Evolutionary conservation across 495 filamentous ascomycete genomes (phyloP).

Genomic region (Lasiosphaeria ovina): DNA sequence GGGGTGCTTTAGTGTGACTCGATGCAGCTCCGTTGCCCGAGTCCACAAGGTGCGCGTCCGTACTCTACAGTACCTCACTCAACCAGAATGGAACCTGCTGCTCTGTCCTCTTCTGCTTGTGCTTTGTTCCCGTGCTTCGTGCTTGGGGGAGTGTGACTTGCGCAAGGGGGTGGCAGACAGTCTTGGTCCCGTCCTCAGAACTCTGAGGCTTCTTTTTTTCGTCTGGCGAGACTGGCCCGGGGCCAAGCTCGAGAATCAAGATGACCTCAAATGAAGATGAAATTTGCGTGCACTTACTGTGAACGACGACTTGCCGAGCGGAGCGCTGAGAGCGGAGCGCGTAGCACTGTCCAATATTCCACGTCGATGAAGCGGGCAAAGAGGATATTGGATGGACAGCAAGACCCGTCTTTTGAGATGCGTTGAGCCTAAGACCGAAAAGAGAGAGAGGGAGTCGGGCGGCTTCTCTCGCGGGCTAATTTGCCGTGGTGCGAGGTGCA

Average conservation of each 20-base stretch:
- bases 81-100: neutral
- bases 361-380: neutral
- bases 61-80: neutral
- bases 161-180: too few species aligned
- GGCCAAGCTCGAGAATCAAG: neutral
- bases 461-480: constrained; percentile 16
- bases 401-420: neutral
- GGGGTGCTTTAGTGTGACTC: constrained; percentile 33
- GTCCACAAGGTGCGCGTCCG: constrained; percentile 19
- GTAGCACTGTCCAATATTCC: constrained; percentile 10
- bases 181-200: too few species aligned
- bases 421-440: neutral
- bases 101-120: neutral
- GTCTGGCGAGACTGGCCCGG: constrained; percentile 5
- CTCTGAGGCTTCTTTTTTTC: neutral
- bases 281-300: constrained; percentile 16
- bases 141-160: too few species aligned
- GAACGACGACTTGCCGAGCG: neutral
- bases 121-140: too few species aligned
- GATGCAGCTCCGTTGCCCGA: constrained; percentile 25
- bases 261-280: constrained; percentile 6
- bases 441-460: neutral
- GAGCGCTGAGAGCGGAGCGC: constrained; percentile 12
- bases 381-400: neutral
- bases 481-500: constrained; percentile 13